phyloP scores from a whole-genome alignment of 2,329 filamentous ascomycete species.

The Rasamsonia emersonii region DNA sequence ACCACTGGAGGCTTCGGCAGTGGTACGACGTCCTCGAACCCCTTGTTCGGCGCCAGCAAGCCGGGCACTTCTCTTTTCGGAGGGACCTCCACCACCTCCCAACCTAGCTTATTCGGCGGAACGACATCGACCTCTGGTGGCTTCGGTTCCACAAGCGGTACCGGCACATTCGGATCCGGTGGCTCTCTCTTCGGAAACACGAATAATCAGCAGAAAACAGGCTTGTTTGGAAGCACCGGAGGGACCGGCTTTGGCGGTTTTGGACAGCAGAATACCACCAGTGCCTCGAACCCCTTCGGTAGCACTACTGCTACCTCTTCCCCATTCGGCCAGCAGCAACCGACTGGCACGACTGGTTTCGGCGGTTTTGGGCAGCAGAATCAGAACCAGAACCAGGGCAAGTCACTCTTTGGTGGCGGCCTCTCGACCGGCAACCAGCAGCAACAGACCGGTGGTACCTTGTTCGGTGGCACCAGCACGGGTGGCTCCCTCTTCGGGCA shows the following conservation, averaged over 20 bases:
- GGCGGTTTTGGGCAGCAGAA: conserved; percentile 34
- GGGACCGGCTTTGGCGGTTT: conserved; percentile 28
- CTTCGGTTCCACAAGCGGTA: conserved; percentile 19
- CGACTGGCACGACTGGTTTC: conserved; percentile 30
- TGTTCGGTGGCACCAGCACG: conserved; percentile 30
- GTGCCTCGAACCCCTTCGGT: conserved; percentile 33
- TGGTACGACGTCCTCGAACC: conserved; percentile 18
- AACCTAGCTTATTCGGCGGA: conserved; percentile 33
- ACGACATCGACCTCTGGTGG: conserved; percentile 26
- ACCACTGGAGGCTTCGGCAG: conserved; percentile 32
- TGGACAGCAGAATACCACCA: conserved; percentile 29
- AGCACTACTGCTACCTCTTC: conserved; percentile 28
- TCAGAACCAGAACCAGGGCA: conserved; percentile 30
- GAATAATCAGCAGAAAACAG: conserved; percentile 28
- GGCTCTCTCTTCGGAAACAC: conserved; percentile 36
- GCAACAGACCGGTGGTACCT: conserved; percentile 32
- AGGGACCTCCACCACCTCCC: conserved; percentile 21
- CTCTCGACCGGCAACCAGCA: conserved; percentile 37
- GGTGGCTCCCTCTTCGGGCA: conserved; percentile 29
- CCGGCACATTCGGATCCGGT: conserved; percentile 24
- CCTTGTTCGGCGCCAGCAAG: conserved; percentile 38
- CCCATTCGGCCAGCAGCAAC: conserved; percentile 37
- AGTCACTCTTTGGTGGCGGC: conserved; percentile 29
- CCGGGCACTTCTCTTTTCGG: conserved; percentile 32
- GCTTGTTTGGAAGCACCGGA: conserved; percentile 24